Conservation (phyloP, 192 early-diverging fungal genomes). For the Phlyctochytrium planicorne region DNA sequence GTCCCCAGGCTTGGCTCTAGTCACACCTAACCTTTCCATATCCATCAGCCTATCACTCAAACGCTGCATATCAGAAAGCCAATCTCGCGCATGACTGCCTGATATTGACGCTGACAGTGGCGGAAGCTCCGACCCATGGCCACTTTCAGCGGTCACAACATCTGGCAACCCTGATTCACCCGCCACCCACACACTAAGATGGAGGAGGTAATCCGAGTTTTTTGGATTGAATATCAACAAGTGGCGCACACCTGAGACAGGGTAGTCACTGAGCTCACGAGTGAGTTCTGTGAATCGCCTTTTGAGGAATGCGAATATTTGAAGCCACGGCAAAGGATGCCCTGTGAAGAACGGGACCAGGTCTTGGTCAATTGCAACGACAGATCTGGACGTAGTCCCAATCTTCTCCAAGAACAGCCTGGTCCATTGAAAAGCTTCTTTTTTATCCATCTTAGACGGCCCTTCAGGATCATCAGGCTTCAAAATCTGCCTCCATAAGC, state of each 20-base stretch:
- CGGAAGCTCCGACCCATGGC: neutral
- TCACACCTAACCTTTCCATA: conserved; percentile 13
- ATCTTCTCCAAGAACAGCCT: conserved; percentile 57
- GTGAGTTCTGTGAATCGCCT: conserved; percentile 2
- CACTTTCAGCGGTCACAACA: neutral
- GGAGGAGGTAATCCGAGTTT: conserved; percentile 50
- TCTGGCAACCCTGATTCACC: conserved; percentile 15
- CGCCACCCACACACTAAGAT: conserved; percentile 34
- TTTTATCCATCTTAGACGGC: conserved; percentile 3
- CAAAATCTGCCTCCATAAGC: conserved; percentile 45
- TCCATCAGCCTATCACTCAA: conserved; percentile 15
- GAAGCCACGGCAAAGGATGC: conserved; percentile 34
- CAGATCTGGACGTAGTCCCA: conserved; percentile 34
- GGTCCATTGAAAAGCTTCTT: conserved; percentile 47
- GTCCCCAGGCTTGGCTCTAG: conserved; percentile 18
- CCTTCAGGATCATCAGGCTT: conserved; percentile 24
- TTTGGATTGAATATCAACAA: conserved; percentile 46
- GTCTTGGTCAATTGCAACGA: conserved; percentile 36
- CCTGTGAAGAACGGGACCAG: conserved; percentile 37
- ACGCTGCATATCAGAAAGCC: neutral
- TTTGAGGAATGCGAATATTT: conserved; percentile 36
- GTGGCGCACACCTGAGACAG: conserved; percentile 28
- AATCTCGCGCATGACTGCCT: conserved; percentile 9
- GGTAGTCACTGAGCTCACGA: conserved; percentile 24
- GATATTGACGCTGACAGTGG: neutral